phyloP scores from a whole-genome alignment of 2,329 filamentous ascomycete genomes.

The Seiridium unicorne region DNA sequence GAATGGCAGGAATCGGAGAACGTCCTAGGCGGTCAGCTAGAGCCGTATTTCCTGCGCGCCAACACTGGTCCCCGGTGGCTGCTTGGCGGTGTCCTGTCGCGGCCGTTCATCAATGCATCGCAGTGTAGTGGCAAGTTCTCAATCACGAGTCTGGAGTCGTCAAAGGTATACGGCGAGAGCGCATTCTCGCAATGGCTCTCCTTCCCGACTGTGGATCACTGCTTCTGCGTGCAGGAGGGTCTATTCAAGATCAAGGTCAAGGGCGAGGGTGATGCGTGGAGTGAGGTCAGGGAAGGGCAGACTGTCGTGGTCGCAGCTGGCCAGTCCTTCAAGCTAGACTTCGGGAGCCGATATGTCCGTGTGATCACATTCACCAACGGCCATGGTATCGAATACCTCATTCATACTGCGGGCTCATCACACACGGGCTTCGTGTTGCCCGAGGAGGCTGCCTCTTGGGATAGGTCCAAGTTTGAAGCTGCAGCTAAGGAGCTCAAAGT shows the following conservation, averaged over 20 bases:
- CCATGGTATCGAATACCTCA: slow-evolving; percentile 44
- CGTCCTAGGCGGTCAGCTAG: slow-evolving; percentile 31
- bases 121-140: slow-evolving; percentile 49
- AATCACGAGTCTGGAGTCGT: slow-evolving; percentile 51
- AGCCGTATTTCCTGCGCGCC: slow-evolving; percentile 50
- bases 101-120: slow-evolving; percentile 46
- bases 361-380: slow-evolving; percentile 48
- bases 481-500: not conserved
- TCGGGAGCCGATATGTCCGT: slow-evolving; percentile 44
- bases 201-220: slow-evolving; percentile 50
- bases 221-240: slow-evolving; percentile 48
- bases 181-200: slow-evolving; percentile 34
- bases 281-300: slow-evolving; percentile 41
- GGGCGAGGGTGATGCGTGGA: slow-evolving; percentile 23
- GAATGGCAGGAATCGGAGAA: slow-evolving; percentile 41
- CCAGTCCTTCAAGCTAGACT: slow-evolving; percentile 40
- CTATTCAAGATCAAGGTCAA: slow-evolving; percentile 38
- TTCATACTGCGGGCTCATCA: slow-evolving; percentile 34
- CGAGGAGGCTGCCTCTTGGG: slow-evolving; percentile 11
- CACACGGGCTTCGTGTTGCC: slow-evolving; percentile 35
- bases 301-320: slow-evolving; percentile 47
- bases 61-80: slow-evolving; percentile 47
- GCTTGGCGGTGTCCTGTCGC: slow-evolving; percentile 41
- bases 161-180: slow-evolving; percentile 31
- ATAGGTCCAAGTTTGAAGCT: not conserved